Percentiles rank a stretch among this genome's conserved stretches.
Conservation (phyloP, 495 filamentous ascomycete species). For the Elaphomyces granulatus region DNA sequence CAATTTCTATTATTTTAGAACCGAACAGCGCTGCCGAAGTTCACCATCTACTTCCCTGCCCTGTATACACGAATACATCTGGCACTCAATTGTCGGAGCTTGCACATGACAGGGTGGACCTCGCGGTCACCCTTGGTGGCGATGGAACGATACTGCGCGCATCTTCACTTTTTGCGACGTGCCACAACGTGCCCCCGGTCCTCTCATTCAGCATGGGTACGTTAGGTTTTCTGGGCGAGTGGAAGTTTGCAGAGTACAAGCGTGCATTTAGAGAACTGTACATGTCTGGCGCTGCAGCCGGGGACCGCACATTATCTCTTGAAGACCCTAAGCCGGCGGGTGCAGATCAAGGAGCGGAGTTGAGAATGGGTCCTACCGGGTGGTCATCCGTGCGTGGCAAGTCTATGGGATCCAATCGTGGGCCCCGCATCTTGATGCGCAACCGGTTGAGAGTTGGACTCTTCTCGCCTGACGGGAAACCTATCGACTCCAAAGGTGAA, state of each 20-base stretch:
- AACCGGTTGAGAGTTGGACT: constrained; percentile 75
- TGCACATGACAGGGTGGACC: constrained; percentile 58
- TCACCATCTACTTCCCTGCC: constrained; percentile 59
- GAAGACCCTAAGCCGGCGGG: constrained; percentile 13
- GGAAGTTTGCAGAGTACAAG: constrained; percentile 86
- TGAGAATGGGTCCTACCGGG: constrained; percentile 26
- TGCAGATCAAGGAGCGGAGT: constrained; percentile 10
- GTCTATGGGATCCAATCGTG: constrained; percentile 59
- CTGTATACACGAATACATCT: constrained; percentile 46
- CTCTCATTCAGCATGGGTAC: constrained; percentile 95
- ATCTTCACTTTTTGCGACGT: constrained; percentile 77
- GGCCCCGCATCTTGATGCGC: constrained; percentile 67
- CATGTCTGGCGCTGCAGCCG: constrained; percentile 66
- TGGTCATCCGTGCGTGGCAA: constrained; percentile 70
- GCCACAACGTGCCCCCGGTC: constrained; percentile 72
- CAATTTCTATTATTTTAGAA: constrained; percentile 72
- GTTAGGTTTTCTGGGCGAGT: constrained; percentile 87
- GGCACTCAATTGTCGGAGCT: constrained; percentile 22
- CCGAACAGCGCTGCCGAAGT: constrained; percentile 54
- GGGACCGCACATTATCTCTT: constrained; percentile 27
- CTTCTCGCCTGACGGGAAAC: constrained; percentile 45
- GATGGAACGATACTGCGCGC: constrained; percentile 93
- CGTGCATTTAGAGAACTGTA: constrained; percentile 84
- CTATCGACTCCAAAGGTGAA: constrained; percentile 19
- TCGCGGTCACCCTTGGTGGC: constrained; percentile 79